Evolutionary conservation across 306 rosid genomes (phyloP), one percentile per base, ranked within the genome.

Genomic region (Boehmeria nivea): DNA sequence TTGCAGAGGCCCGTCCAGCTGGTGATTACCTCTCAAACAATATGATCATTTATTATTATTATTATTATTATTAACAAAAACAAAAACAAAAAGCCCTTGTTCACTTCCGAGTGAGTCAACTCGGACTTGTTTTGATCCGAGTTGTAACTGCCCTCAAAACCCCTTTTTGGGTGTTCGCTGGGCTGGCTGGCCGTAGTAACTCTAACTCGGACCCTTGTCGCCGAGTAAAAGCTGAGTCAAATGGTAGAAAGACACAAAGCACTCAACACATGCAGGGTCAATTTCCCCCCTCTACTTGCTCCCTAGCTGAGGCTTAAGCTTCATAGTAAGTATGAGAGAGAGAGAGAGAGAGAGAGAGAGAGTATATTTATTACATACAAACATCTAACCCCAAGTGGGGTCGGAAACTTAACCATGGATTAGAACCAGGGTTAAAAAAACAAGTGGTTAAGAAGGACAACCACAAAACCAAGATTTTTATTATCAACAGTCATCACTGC

Each of bases 371-470:
- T 84, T 78, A 78, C 86, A 59, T 72, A 47, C 52, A 70, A 45
- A 45, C 37, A 68, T 76, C 78, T 75, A 89, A 86, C 88, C 89
- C 64, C 54, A 51, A 44, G 77, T 62, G 70, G 80, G 83, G 81
- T 78, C 89, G 61, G 54, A 8, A 75, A 73, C 86, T 81, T 79
- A 86, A 89, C 95, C 94, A 83, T 52, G 69, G 87, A 84, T 81
- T 81, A 83, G 82, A 83, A 89, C 97, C 61, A 75, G 86, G 73
- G 97, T 89, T 81, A 86, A 86, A 84, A 83, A 65, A 17, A 72
- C 80, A 54, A 79, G 82, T 87, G 89, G 95, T 83, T 85, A 81
- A 83, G 89, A 81, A 83, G 85, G 79, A 66, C 86, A 70, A 47
- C 95, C 97, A 73, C 93, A 78, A 74, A 85, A 83, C 80, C 65